Percentiles rank a stretch among this genome's conserved stretches.
Evolutionary conservation across 352 stramenopile species (phyloP).

Genomic region (Halophytophthora polymorphica): DNA sequence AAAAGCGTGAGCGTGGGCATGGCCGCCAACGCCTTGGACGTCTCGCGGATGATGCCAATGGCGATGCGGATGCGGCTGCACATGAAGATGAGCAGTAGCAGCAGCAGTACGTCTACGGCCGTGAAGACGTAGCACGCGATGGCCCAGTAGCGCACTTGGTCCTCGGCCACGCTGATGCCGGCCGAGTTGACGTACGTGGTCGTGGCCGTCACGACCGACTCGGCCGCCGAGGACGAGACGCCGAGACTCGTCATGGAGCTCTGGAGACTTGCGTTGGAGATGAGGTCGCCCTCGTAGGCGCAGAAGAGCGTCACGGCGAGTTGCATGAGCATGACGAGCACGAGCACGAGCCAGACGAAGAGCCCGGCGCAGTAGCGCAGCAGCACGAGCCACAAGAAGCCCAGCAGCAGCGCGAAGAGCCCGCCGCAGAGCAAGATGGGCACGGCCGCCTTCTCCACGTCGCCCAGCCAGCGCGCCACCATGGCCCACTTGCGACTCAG

Average conservation of each 20-base stretch:
- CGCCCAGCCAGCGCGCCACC: slow-evolving; percentile 70
- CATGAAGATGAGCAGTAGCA: slow-evolving; percentile 78
- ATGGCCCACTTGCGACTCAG: slow-evolving; percentile 69
- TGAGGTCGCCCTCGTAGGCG: slow-evolving; percentile 64
- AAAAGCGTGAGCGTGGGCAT: slow-evolving; percentile 82
- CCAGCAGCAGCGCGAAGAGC: slow-evolving; percentile 58
- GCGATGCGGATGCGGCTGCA: slow-evolving; percentile 81
- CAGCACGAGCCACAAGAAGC: slow-evolving; percentile 73
- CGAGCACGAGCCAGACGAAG: slow-evolving; percentile 80
- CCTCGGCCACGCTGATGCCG: slow-evolving; percentile 36
- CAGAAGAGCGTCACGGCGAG: slow-evolving; percentile 75
- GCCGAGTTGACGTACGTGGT: slow-evolving; percentile 58
- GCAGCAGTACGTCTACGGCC: slow-evolving; percentile 50
- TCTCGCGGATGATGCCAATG: slow-evolving; percentile 85
- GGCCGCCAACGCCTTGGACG: slow-evolving; percentile 68
- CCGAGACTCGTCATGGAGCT: slow-evolving; percentile 54
- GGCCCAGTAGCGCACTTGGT: slow-evolving; percentile 67
- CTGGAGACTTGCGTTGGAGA: slow-evolving; percentile 45
- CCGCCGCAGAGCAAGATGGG: slow-evolving; percentile 77
- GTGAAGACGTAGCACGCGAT: slow-evolving; percentile 80
- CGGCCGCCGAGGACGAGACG: slow-evolving; percentile 30
- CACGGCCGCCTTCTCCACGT: slow-evolving; percentile 74
- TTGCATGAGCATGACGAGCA: slow-evolving; percentile 61
- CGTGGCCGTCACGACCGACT: slow-evolving; percentile 29
- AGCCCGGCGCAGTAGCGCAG: slow-evolving; percentile 72